Evolutionary conservation across 805 yeast genomes (phyloP).

Genomic region (Teunomyces funiuensis): DNA sequence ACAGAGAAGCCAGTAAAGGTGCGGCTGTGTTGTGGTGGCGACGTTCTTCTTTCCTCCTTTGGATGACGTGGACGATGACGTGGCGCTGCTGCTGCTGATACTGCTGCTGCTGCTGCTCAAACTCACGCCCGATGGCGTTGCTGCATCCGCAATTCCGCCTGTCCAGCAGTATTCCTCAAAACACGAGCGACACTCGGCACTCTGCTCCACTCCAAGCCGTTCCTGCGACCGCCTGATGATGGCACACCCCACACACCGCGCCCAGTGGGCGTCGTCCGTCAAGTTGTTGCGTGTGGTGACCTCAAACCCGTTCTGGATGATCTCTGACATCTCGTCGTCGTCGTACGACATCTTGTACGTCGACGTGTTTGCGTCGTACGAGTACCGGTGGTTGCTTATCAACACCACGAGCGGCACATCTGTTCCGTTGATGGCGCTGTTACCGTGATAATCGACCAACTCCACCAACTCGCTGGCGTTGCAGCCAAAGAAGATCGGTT

Average conservation of each 20-base stretch:
- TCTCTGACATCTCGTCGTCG: slow-evolving; percentile 13
- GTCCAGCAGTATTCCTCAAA: slow-evolving; percentile 23
- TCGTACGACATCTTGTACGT: slow-evolving; percentile 24
- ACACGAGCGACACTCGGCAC: slow-evolving; percentile 21
- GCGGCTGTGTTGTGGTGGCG: neutral
- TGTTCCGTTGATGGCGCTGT: slow-evolving; percentile 20
- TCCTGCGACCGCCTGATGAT: slow-evolving; percentile 25
- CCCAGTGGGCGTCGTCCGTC: slow-evolving; percentile 19
- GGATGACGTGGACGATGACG: slow-evolving; percentile 3
- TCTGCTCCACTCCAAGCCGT: slow-evolving; percentile 18
- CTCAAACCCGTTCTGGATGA: slow-evolving; percentile 23
- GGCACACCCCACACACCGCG: slow-evolving; percentile 27
- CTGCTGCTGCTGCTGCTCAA: neutral
- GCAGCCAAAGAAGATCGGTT: slow-evolving; percentile 30
- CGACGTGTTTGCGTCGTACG: slow-evolving; percentile 21
- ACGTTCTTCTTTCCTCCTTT: neutral
- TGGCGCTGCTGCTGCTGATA: neutral
- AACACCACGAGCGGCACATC: slow-evolving; percentile 27
- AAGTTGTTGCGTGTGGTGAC: slow-evolving; percentile 18
- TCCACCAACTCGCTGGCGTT: slow-evolving; percentile 22
- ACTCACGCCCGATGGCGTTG: slow-evolving; percentile 6
- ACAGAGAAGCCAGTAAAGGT: too few relatives aligned
- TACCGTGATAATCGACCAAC: slow-evolving; percentile 17
- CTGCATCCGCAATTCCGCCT: slow-evolving; percentile 17
- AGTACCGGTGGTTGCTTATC: slow-evolving; percentile 16